phyloP scores from a whole-genome alignment of 1,284 basidiomycete genomes.

The Xerocomus cyaneibrunnescens region DNA sequence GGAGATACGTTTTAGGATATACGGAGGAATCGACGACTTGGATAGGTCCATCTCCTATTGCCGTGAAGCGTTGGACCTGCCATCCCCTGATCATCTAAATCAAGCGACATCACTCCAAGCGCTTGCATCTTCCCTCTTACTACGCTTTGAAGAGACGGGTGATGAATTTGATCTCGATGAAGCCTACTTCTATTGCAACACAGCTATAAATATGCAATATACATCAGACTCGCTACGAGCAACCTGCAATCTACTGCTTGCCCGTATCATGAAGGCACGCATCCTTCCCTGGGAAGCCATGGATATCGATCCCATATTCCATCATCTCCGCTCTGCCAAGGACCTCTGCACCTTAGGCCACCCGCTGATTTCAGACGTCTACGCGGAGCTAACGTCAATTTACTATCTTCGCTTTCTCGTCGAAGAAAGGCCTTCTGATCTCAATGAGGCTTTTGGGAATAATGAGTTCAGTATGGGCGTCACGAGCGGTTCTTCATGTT shows the following conservation, averaged over 20 bases:
- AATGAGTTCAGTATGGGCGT: slow-evolving; percentile 28
- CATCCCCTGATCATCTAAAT: slow-evolving; percentile 17
- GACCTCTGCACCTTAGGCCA: slow-evolving; percentile 21
- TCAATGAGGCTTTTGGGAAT: slow-evolving; percentile 28
- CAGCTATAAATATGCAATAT: slow-evolving; percentile 5
- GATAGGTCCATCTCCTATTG: slow-evolving; percentile 26
- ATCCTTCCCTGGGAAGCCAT: slow-evolving; percentile 18
- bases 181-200: slow-evolving; percentile 22
- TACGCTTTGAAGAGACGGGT: slow-evolving; percentile 27
- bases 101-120: slow-evolving; percentile 10
- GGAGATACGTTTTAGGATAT: slow-evolving; percentile 26
- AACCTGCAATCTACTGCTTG: slow-evolving; percentile 21
- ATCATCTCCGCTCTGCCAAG: slow-evolving; percentile 25
- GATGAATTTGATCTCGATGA: slow-evolving; percentile 30
- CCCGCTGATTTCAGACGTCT: slow-evolving; percentile 21
- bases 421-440: slow-evolving; percentile 21
- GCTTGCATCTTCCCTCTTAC: slow-evolving; percentile 23
- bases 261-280: slow-evolving; percentile 25
- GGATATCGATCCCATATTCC: slow-evolving; percentile 22
- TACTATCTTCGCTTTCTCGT: slow-evolving; percentile 29
- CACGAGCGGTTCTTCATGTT: slow-evolving; percentile 17
- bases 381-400: slow-evolving; percentile 28
- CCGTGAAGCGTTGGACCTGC: slow-evolving; percentile 28
- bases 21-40: slow-evolving; percentile 18
- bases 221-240: slow-evolving; percentile 16